Conservation (phyloP, 192 early-diverging fungal species). For the Coemansia sp. region DNA sequence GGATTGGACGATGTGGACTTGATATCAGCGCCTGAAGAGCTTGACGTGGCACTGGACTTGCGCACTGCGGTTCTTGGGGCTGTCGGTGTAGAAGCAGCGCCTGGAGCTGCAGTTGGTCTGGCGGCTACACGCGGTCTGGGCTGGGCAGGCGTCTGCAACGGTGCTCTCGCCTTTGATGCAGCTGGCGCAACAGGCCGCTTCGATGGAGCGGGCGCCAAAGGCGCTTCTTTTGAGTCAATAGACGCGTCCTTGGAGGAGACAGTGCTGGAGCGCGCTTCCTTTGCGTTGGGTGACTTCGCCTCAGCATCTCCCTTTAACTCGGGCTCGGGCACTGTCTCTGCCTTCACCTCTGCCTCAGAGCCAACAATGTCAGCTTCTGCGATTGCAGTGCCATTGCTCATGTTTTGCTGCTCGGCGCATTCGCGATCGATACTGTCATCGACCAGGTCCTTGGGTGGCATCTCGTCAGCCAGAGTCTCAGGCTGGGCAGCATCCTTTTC, state of each 20-base stretch:
- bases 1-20: neutral
- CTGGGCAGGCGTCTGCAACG: neutral
- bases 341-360: neutral
- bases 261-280: too few species aligned
- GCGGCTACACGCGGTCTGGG: slow-evolving; percentile 1
- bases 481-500: neutral
- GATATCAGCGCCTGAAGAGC: neutral
- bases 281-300: too few species aligned
- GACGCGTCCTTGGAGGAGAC: neutral
- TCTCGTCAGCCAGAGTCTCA: neutral
- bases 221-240: neutral
- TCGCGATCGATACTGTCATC: neutral
- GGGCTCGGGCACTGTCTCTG: neutral
- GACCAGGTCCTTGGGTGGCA: neutral
- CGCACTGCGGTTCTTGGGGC: neutral
- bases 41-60: neutral
- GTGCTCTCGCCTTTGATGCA: neutral
- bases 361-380: neutral
- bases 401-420: neutral
- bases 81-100: neutral
- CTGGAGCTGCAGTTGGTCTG: neutral
- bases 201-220: neutral
- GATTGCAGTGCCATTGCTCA: neutral
- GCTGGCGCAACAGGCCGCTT: neutral
- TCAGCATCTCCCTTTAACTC: neutral